These are phyloP conservation scores for Apiotrichum mycotoxinovorans DNA, from an alignment of 1,284 basidiomycete species.

Conservation along the genomic window DNA sequence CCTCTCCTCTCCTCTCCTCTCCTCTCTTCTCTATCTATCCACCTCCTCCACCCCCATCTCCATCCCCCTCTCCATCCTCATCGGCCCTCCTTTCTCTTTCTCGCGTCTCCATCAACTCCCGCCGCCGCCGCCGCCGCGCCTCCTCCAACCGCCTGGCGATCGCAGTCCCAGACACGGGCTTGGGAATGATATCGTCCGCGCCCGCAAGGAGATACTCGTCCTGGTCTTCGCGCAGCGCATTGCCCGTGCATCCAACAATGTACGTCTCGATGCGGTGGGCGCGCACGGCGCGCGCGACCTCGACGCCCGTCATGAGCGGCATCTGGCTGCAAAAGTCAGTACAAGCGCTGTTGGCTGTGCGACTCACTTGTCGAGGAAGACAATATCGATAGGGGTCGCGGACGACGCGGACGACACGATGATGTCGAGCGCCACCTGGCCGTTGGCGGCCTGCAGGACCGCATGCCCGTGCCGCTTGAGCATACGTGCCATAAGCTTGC, in stretches of 20 bases:
- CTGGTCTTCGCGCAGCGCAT: constrained; percentile 61
- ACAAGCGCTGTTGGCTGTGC: not conserved
- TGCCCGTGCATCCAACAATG: constrained; percentile 65
- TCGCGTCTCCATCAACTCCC: no score
- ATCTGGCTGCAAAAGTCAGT: constrained; percentile 40
- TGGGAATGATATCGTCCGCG: constrained; percentile 55
- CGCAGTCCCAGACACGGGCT: constrained; percentile 42
- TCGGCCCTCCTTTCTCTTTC: no score
- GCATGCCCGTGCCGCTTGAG: constrained; percentile 71
- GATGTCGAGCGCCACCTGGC: constrained; percentile 71
- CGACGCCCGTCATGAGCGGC: constrained; percentile 73
- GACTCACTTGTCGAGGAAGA: constrained; percentile 73
- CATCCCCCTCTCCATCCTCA: no score
- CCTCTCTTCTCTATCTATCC: no score
- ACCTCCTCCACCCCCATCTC: no score
- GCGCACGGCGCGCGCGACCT: constrained; percentile 64
- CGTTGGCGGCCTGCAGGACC: constrained; percentile 79
- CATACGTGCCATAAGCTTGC: constrained; percentile 75
- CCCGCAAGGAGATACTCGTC: constrained; percentile 73
- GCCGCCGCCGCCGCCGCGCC: constrained; percentile 18
- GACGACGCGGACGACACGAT: constrained; percentile 49
- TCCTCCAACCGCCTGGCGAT: constrained; percentile 37
- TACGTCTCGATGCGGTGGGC: constrained; percentile 66
- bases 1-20: no score
- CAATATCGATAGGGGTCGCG: constrained; percentile 58